phyloP scores from a whole-genome alignment of 345 rosid species.

The Syzygium aromaticum region DNA sequence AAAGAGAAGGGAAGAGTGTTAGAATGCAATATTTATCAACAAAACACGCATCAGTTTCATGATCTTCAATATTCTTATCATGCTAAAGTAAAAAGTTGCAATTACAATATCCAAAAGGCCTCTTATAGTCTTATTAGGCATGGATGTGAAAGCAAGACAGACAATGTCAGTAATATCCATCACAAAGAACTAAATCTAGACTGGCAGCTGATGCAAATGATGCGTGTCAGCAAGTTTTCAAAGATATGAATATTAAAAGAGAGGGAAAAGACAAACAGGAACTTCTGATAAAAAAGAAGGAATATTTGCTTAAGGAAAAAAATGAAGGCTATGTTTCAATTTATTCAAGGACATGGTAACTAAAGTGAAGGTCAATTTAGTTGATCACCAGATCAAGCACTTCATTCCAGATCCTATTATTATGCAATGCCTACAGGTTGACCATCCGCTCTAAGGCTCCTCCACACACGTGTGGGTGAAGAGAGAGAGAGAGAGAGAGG shows the following conservation, averaged over 20 bases:
- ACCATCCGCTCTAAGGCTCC: not conserved
- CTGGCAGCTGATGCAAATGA: not conserved
- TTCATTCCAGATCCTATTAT: not conserved
- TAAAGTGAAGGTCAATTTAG: not conserved
- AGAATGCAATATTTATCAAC: conserved; percentile 1
- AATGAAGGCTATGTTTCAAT: not conserved
- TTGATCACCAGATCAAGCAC: not conserved
- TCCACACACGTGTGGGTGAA: not conserved
- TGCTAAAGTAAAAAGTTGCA: not conserved
- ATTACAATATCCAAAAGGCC: not conserved
- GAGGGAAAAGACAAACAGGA: not conserved
- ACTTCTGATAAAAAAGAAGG: not conserved
- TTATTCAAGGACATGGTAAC: not conserved
- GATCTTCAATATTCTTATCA: not conserved
- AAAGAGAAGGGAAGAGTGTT: not conserved
- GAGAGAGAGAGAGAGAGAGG: not conserved
- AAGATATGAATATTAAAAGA: not conserved
- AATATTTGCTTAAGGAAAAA: not conserved
- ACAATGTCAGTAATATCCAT: not conserved
- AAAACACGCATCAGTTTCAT: not conserved
- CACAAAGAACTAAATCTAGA: not conserved
- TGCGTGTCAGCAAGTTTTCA: not conserved
- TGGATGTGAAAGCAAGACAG: not conserved
- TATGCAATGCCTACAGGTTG: not conserved
- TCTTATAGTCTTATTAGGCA: not conserved